These are phyloP conservation scores for Russula sp. DNA, from an alignment of 768 basidiomycete genomes.

Conservation along the genomic window DNA sequence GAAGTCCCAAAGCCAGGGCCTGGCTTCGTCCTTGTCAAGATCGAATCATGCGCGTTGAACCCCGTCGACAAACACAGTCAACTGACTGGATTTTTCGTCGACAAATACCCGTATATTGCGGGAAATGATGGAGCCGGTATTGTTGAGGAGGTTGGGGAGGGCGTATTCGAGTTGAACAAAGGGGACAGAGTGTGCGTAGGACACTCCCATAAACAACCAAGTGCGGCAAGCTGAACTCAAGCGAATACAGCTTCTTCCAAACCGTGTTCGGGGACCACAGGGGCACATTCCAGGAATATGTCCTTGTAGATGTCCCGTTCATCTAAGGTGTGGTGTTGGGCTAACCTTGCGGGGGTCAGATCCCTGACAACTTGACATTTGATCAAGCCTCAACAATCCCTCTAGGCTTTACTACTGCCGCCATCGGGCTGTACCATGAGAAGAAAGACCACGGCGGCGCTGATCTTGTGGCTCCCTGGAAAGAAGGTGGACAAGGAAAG, in stretches of 20 bases:
- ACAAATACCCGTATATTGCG: conserved; percentile 22
- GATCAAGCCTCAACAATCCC: conserved; percentile 45
- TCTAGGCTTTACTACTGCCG: conserved; percentile 41
- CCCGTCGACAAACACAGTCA: conserved; percentile 20
- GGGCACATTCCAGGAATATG: conserved; percentile 22
- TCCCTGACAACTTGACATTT: conserved; percentile 40
- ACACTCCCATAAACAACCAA: not conserved
- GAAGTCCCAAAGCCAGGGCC: conserved; percentile 18
- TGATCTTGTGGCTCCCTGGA: conserved; percentile 36
- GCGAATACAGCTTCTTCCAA: conserved; percentile 8
- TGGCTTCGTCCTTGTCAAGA: conserved; percentile 21
- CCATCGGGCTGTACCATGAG: conserved; percentile 40
- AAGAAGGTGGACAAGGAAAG: conserved; percentile 31
- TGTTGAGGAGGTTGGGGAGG: conserved; percentile 25
- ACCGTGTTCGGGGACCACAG: not conserved
- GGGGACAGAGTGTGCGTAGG: conserved; percentile 26
- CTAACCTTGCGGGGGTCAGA: conserved; percentile 25
- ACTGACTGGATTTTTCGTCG: conserved; percentile 18
- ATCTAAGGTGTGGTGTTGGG: not conserved
- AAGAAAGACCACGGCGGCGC: conserved; percentile 26
- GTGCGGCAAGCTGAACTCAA: not conserved
- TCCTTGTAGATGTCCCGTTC: conserved; percentile 19
- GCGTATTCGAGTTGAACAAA: conserved; percentile 22
- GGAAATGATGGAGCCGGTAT: conserved; percentile 25
- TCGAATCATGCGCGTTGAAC: conserved; percentile 20